Evolutionary conservation across 129 eudicot species (phyloP), one percentile per base, ranked within the genome.

Genomic region (carrot (Daucus carota)): DNA sequence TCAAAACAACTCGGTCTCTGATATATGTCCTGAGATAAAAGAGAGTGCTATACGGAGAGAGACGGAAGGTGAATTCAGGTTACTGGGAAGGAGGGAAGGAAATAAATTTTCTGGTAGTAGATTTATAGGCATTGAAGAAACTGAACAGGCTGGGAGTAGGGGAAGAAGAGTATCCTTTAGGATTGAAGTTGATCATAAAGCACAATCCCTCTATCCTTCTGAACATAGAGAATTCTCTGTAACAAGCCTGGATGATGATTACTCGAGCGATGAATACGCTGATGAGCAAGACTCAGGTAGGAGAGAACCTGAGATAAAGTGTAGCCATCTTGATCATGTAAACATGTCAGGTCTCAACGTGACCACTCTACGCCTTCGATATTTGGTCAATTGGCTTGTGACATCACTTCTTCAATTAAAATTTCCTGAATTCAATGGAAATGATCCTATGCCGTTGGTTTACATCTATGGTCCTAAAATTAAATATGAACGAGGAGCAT

Each of bases 391-490:
- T 34, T 85, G 89, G 92, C 87, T 85, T 4, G 92, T 88, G 70
- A 85, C 92, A 7, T 88, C 87, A 1, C 59, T 88, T 62, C 92
- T 88, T 50, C 92, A 85, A 75, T 63, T 88, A 31, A 79, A 81
- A 26, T 76, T 80, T 78, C 86, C 86, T 3, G 78, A 69, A 45
- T 59, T 87, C 12, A 73, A 82, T 72, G 80, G 88, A 41, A 65
- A 62, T 22, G 74, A 15, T 41, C 50, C 87, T 11, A 41, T 78
- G 70, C 85, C 89, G 1, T 88, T 88, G 45, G 89, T 88, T 67
- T 83, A 85, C 80, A 85, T 88, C 15, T 88, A 88, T 47, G 92
- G 89, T 71, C 89, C 92, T 2, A 88, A 88, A 74, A 88, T 88
- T 40, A 85, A 78, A 69, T 85, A 88, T 15, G 92, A 88, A 76